These are phyloP conservation scores for Botrytis medusae DNA, from an alignment of 2,329 filamentous ascomycete species.

Conservation along the genomic window DNA sequence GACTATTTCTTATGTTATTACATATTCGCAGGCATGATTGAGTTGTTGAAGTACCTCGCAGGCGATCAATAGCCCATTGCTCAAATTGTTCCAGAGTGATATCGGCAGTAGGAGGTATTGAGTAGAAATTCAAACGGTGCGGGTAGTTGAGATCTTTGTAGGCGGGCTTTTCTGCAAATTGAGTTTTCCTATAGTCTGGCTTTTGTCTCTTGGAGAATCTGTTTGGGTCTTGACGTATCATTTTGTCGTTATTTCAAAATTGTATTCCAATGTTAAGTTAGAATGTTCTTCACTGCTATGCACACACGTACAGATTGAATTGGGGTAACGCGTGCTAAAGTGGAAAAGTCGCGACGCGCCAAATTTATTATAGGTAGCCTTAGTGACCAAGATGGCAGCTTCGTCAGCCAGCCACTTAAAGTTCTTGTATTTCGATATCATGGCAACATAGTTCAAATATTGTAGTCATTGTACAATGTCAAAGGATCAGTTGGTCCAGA, in stretches of 20 bases:
- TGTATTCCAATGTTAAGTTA: not conserved
- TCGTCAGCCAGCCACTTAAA: not conserved
- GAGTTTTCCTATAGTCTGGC: slow-evolving; percentile 77
- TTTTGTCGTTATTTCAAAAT: slow-evolving; percentile 23
- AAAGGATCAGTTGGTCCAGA: not conserved
- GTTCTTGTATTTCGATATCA: not conserved
- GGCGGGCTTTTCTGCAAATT: slow-evolving; percentile 61
- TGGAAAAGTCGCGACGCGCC: slow-evolving; percentile 24
- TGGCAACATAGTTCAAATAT: not conserved
- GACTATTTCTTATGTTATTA: slow-evolving; percentile 50
- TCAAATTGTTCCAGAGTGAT: slow-evolving; percentile 97
- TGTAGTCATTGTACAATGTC: not conserved
- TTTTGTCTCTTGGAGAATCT: slow-evolving; percentile 68
- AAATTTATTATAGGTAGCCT: not conserved
- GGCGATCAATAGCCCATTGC: slow-evolving; percentile 93
- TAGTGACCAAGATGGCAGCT: not conserved
- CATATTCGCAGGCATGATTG: slow-evolving; percentile 40
- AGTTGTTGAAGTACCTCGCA: slow-evolving; percentile 61
- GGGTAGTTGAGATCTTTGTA: slow-evolving; percentile 80
- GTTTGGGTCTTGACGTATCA: slow-evolving; percentile 40
- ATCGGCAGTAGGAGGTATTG: slow-evolving; percentile 82
- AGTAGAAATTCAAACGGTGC: slow-evolving; percentile 89
- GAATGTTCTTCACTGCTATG: not conserved
- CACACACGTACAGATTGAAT: not conserved
- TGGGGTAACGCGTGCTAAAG: slow-evolving; percentile 18